These are phyloP conservation scores for Phanerodontia chrysosporium DNA, from an alignment of 768 basidiomycete genomes.

Conservation along the genomic window DNA sequence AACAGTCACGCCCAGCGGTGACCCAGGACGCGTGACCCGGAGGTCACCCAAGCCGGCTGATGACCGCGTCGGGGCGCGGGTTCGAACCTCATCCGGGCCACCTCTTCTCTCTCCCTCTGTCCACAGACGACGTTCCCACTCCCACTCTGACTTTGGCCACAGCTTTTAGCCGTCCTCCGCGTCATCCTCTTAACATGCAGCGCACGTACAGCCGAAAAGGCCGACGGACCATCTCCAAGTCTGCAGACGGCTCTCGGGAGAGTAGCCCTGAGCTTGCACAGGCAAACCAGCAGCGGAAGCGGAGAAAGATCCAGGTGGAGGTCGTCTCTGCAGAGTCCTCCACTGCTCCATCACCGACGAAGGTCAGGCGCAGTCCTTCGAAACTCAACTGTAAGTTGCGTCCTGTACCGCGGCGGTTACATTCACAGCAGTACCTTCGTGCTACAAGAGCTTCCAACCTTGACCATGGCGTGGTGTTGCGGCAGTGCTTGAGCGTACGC, in stretches of 20 bases:
- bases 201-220: slow-evolving; percentile 34
- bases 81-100: not conserved
- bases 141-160: too few species aligned
- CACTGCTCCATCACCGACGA: not conserved
- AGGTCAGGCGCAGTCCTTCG: not conserved
- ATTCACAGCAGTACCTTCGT: not conserved
- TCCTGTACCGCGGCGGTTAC: not conserved
- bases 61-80: not conserved
- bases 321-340: not conserved
- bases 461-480: not conserved
- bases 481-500: not conserved
- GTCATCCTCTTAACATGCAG: slow-evolving; percentile 21
- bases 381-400: not conserved
- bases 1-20: not conserved
- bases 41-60: not conserved
- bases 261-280: not conserved
- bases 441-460: not conserved
- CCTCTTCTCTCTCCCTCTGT: not conserved
- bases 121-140: too few species aligned
- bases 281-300: not conserved
- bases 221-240: slow-evolving; percentile 15
- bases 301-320: slow-evolving; percentile 1
- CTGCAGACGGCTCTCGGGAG: slow-evolving; percentile 1
- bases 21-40: not conserved
- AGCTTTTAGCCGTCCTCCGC: not conserved